A percentile compares a stretch with the other conserved stretches of the same genome.
Conservation (phyloP, 2,329 filamentous ascomycete genomes). For the Sporothrix dimorphospora region DNA sequence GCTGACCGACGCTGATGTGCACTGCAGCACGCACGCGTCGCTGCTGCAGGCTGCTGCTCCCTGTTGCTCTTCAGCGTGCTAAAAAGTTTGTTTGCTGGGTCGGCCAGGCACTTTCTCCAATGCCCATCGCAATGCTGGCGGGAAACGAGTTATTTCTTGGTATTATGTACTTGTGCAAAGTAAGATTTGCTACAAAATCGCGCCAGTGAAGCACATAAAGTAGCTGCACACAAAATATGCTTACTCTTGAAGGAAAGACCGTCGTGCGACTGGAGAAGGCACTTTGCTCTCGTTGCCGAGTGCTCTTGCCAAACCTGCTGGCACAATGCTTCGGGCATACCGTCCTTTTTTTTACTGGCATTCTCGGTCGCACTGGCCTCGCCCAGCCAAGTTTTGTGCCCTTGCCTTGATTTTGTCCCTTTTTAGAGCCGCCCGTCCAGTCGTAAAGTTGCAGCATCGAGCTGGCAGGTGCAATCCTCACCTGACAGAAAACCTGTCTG, state of each 20-base stretch:
- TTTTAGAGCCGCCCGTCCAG: background rate
- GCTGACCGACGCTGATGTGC: background rate
- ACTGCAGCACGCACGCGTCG: slow-evolving; percentile 7
- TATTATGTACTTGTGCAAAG: no score
- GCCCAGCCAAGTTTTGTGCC: slow-evolving; percentile 4
- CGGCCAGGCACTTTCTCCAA: slow-evolving; percentile 8
- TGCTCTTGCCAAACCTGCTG: slow-evolving; percentile 3
- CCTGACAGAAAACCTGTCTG: background rate
- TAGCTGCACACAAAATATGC: slow-evolving; percentile 12
- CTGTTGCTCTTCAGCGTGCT: slow-evolving; percentile 13
- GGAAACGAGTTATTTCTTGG: background rate
- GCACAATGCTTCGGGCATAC: background rate
- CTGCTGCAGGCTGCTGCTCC: background rate
- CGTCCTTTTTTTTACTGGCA: slow-evolving; percentile 1
- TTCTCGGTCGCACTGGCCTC: slow-evolving; percentile 11
- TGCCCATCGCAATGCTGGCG: background rate
- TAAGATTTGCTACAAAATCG: no score
- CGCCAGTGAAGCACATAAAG: background rate
- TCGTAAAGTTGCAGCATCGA: background rate
- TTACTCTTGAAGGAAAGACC: background rate
- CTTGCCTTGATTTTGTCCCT: slow-evolving; percentile 16
- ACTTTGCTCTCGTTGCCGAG: background rate
- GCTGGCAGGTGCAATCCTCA: slow-evolving; percentile 18
- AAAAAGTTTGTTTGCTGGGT: slow-evolving; percentile 22
- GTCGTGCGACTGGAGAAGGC: background rate